Base-by-base conservation (phyloP, 2,329 filamentous ascomycete genomes). In the Aspergillus niger region DNA sequence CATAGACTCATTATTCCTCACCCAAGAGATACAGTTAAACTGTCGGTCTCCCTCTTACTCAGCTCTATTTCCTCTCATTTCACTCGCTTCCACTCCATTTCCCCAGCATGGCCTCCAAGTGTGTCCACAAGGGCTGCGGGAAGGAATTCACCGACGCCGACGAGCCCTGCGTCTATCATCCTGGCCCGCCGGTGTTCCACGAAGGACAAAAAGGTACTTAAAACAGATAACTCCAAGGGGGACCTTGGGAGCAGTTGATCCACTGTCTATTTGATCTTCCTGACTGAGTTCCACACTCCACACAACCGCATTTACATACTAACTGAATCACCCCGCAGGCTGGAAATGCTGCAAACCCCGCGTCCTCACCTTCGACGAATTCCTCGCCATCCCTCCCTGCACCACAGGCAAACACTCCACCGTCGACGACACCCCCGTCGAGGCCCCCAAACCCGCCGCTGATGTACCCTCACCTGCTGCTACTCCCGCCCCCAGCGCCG, bases 291-390 rank as follows among this genome's bases (percentile, higher is more conserved):
- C 22, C 36, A 20, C 28, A 10, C 11, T 20, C 43, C 38, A 20
- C 15, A 13, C 13, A 8, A 36, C 5, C 32, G 51, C 49, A 59
- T 53, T 24, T 10, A 20, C 54, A 44, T 47, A 55, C 57, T 58
- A 60, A 60, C 20, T 8, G 10, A 36, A 36, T 1, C 10, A 44
- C 13, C 41, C 13, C 30, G 48, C 71, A 97, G 94, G 95, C 74
- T 98, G 95, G 94, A 96, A 96, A 82, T 99, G 95, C 83, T 99
- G 95, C 86, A 98, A 97, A 80, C 90, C 93, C 59, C 90, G 95
- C 72, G 92, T 98, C 70, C 83, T 99, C 70, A 97, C 92, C 61
- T 99, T 99, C 76, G 95, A 99, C 79, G 95, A 99, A 80, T 99
- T 99, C 83, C 91, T 99, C 77, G 78, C 83, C 62, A 98, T 99